These are phyloP conservation scores for Vitis rotundifolia DNA, from an alignment of 164 flowering plant species.

Conservation along the genomic window DNA sequence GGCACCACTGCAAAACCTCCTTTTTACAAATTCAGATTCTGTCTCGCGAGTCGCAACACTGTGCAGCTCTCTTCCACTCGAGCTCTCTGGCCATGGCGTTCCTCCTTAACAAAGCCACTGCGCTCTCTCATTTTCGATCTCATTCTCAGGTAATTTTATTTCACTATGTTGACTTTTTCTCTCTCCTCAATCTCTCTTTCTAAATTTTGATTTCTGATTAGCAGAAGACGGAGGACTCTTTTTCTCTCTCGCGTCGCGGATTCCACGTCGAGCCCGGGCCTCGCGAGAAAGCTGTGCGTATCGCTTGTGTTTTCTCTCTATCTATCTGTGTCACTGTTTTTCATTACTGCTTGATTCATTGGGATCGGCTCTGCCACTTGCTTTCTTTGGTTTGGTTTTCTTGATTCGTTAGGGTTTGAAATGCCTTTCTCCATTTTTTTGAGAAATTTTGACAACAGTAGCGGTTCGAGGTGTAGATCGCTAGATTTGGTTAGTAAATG, in stretches of 20 bases:
- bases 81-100: conserved; percentile 44
- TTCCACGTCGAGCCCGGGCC: conserved; percentile 58
- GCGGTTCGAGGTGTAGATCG: too few species aligned
- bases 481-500: too few species aligned
- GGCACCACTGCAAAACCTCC: not conserved
- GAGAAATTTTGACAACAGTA: not conserved
- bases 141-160: conserved; percentile 38
- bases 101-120: conserved; percentile 33
- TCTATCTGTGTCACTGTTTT: not conserved
- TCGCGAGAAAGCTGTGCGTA: conserved; percentile 79
- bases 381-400: not conserved
- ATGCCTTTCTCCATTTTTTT: not conserved
- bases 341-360: not conserved
- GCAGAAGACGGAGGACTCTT: conserved; percentile 32
- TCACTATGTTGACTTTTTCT: not conserved
- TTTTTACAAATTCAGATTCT: not conserved
- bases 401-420: not conserved
- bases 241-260: conserved; percentile 40
- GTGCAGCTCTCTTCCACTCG: not conserved
- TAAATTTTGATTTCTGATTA: not conserved
- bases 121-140: conserved; percentile 42
- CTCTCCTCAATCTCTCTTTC: not conserved
- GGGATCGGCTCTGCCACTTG: not conserved
- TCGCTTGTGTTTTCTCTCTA: not conserved
- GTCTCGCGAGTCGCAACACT: not conserved